Conservation (phyloP, 1,139 yeast species). For the Zygoascus hellenicus region DNA sequence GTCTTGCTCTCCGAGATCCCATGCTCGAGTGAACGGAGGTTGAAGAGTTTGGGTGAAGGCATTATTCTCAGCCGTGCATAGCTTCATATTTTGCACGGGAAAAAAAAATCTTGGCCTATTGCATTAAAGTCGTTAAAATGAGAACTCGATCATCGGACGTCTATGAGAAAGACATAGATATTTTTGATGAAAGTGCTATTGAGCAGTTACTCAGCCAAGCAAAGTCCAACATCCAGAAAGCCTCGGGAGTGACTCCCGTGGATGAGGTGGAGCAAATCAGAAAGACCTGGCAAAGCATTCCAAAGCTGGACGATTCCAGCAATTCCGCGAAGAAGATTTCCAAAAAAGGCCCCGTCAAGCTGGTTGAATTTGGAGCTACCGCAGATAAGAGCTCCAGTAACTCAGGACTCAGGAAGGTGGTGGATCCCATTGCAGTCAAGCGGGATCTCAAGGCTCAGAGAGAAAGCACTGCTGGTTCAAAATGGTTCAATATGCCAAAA, state of each 20-base stretch:
- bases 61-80: too few relatives aligned
- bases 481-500: constrained; percentile 83
- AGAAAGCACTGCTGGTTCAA: constrained; percentile 44
- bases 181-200: constrained; percentile 16
- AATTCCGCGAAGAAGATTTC: constrained; percentile 2
- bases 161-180: background rate
- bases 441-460: constrained; percentile 21
- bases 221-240: constrained; percentile 17
- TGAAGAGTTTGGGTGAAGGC: too few relatives aligned
- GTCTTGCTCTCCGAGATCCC: background rate
- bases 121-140: background rate
- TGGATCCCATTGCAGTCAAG: constrained; percentile 46
- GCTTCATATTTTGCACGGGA: too few relatives aligned
- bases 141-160: background rate
- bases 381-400: constrained; percentile 4
- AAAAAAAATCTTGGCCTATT: too few relatives aligned
- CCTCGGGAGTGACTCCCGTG: background rate
- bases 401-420: constrained; percentile 33
- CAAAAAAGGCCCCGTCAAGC: constrained; percentile 12
- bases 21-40: background rate
- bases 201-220: constrained; percentile 24
- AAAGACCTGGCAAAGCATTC: constrained; percentile 21
- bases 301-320: constrained; percentile 24
- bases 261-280: constrained; percentile 16
- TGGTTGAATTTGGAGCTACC: constrained; percentile 1